phyloP scores from a whole-genome alignment of 2,329 filamentous ascomycete species.

The Hymenoscyphus linearis region DNA sequence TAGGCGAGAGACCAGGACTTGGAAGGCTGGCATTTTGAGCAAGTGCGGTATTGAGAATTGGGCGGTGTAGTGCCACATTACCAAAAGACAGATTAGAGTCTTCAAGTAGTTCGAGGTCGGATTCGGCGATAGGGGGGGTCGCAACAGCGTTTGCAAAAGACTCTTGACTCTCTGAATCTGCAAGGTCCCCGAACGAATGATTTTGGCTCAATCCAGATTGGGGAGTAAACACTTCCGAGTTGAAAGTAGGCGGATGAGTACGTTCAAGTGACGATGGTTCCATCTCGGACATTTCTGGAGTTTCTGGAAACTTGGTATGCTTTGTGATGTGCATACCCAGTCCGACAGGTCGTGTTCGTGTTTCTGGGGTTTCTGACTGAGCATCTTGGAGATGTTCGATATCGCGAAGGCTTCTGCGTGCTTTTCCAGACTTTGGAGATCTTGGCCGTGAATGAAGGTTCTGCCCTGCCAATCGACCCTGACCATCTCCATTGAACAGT shows the following conservation, averaged over 20 bases:
- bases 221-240: constrained; percentile 41
- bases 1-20: constrained; percentile 90
- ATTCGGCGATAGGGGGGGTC: constrained; percentile 71
- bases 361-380: constrained; percentile 11
- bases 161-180: constrained; percentile 38
- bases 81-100: constrained; percentile 47
- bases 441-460: constrained; percentile 11
- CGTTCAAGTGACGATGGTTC: constrained; percentile 35
- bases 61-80: constrained; percentile 42
- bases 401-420: constrained; percentile 11
- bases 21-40: constrained; percentile 88
- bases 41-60: constrained; percentile 61
- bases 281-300: constrained; percentile 53
- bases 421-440: constrained; percentile 18
- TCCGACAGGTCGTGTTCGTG: constrained; percentile 16
- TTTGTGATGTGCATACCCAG: constrained; percentile 22
- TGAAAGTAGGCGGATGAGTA: constrained; percentile 13
- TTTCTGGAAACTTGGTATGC: constrained; percentile 41
- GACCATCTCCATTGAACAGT: constrained; percentile 9
- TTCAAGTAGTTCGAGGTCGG: constrained; percentile 58
- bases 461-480: constrained; percentile 7
- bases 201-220: constrained; percentile 41
- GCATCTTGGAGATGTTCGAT: constrained; percentile 1
- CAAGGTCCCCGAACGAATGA: constrained; percentile 26
- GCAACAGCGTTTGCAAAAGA: constrained; percentile 58